Base-by-base conservation (phyloP, 2,329 filamentous ascomycete genomes). In the Sclerotinia subarctica region DNA sequence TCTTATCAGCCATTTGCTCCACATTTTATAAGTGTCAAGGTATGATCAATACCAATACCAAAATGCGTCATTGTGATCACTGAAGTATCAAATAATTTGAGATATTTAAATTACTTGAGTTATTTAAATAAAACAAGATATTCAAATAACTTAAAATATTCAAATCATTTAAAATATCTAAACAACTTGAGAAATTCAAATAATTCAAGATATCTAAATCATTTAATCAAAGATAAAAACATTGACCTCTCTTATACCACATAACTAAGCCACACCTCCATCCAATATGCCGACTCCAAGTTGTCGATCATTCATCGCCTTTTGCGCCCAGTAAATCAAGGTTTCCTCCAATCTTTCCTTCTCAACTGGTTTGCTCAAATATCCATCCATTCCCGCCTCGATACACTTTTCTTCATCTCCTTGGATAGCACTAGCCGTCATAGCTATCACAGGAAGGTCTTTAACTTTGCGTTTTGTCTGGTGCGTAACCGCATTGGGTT, bases 361-460 rank as follows among this genome's bases (percentile, higher is more conserved):
- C 49, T 75, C 72, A 21, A 85, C 81, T 0, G 83, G 83, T 74
- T 84, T 84, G 5, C 84, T 83, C 5, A 86, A 71, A 68, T 85
- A 86, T 29, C 85, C 71, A 64, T 86, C 83, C 38, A 86, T 79
- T 0, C 84, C 84, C 44, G 82, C 84, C 0, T 80, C 80, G 54
- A 82, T 78, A 1, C 83, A 83, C 68, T 85, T 82, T 47, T 80
- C 78, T 62, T 80, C 78, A 1, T 82, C 82, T 53, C 82, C 81
- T 1, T 80, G 78, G 47, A 81, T 83, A 1, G 82, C 83, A 46
- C 84, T 74, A 0, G 83, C 84, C 1, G 83, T 85, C 64, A 86
- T 75, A 0, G 83, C 84, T 64, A 85, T 81, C 26, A 85, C 80
- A 0, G 79, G 82, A 0, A 82, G 79, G 2, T 79, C 79, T 11